Conservation (phyloP, 2,329 filamentous ascomycete genomes). For the Pseudogymnoascus sp. region DNA sequence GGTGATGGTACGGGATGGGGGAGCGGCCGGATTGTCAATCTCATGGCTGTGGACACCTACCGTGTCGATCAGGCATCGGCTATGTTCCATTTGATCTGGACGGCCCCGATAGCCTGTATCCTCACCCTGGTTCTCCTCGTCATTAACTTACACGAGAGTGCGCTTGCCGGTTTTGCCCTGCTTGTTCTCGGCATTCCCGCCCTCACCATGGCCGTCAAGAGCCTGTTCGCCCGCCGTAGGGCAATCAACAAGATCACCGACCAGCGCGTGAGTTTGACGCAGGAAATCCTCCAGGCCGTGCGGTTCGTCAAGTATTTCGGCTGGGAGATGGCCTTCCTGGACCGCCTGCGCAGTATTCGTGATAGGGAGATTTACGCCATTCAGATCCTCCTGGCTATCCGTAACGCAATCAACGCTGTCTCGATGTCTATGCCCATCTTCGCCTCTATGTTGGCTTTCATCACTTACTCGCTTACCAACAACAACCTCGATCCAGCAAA, state of each 20-base stretch:
- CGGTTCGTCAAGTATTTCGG: conserved; percentile 96
- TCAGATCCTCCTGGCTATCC: conserved; percentile 68
- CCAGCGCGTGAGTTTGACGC: conserved; percentile 81
- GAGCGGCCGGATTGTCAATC: conserved; percentile 83
- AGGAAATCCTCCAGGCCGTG: conserved; percentile 86
- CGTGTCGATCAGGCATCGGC: conserved; percentile 83
- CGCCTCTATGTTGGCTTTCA: conserved; percentile 90
- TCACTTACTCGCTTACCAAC: conserved; percentile 63
- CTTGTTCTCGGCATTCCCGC: conserved; percentile 72
- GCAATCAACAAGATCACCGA: conserved; percentile 91
- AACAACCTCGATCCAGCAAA: conserved; percentile 65
- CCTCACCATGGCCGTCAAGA: conserved; percentile 70
- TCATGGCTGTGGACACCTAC: conserved; percentile 95
- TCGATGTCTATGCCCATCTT: conserved; percentile 69
- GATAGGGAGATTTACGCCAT: conserved; percentile 75
- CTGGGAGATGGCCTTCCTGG: conserved; percentile 84
- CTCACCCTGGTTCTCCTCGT: conserved; percentile 75
- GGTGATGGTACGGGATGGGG: conserved; percentile 79
- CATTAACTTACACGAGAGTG: conserved; percentile 85
- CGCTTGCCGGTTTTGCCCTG: conserved; percentile 79
- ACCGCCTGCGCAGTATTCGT: conserved; percentile 68
- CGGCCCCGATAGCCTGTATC: conserved; percentile 69
- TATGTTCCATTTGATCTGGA: conserved; percentile 89
- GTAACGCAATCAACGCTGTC: conserved; percentile 61
- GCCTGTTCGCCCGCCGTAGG: conserved; percentile 67